These are phyloP conservation scores for Mercurialis annua DNA, from an alignment of 345 rosid genomes.

Conservation along the genomic window DNA sequence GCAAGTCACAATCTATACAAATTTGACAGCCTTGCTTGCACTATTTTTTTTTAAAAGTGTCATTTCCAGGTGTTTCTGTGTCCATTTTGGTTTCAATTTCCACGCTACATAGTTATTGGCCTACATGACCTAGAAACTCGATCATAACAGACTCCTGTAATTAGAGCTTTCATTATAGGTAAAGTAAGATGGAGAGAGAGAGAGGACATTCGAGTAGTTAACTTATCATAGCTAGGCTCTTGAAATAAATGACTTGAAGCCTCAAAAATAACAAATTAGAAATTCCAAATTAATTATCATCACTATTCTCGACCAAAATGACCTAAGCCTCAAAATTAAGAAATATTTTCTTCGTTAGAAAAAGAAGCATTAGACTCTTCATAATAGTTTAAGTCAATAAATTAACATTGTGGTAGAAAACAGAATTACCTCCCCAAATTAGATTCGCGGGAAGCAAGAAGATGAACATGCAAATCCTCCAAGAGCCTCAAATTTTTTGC, in stretches of 20 bases:
- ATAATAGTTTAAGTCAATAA: background rate
- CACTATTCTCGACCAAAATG: background rate
- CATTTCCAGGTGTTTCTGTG: too few relatives aligned
- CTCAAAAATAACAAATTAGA: background rate
- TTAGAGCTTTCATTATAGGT: background rate
- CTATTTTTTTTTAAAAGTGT: too few relatives aligned
- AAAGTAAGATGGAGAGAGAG: background rate
- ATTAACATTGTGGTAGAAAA: background rate
- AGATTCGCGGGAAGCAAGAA: slow-evolving; percentile 89
- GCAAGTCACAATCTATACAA: too few relatives aligned
- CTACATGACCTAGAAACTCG: background rate
- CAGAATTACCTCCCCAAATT: slow-evolving; percentile 72
- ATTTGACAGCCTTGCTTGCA: too few relatives aligned
- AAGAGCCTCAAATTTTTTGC: slow-evolving; percentile 82
- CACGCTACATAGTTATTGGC: too few relatives aligned
- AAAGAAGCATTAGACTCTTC: background rate
- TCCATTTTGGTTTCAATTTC: too few relatives aligned
- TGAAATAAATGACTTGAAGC: too few relatives aligned
- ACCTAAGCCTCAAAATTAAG: background rate
- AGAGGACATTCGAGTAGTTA: too few relatives aligned
- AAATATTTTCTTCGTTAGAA: background rate
- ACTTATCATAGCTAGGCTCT: too few relatives aligned
- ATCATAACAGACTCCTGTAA: background rate
- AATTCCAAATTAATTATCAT: background rate
- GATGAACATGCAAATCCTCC: slow-evolving; percentile 88